phyloP scores from a whole-genome alignment of 73 alveolate genomes.

The Paramecium octaurelia region DNA sequence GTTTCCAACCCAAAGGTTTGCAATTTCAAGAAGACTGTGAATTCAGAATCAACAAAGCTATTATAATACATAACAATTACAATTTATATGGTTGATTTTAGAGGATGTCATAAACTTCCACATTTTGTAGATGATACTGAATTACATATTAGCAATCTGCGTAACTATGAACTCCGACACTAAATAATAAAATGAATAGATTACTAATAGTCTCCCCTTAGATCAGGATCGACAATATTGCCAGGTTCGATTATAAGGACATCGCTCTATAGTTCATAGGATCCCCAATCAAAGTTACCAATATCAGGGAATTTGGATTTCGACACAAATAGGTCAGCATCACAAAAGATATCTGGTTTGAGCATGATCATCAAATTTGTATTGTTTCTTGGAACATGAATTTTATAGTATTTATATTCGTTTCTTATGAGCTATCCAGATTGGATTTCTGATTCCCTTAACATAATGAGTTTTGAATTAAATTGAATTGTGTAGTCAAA shows the following conservation, averaged over 20 bases:
- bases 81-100: not conserved
- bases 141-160: not conserved
- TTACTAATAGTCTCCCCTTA: not conserved
- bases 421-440: not conserved
- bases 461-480: not conserved
- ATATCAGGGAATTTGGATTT: not conserved
- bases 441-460: not conserved
- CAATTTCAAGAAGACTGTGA: not conserved
- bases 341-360: not conserved
- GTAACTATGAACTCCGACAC: not conserved
- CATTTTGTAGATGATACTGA: not conserved
- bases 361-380: not conserved
- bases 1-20: not conserved
- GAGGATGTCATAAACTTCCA: not conserved
- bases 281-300: not conserved
- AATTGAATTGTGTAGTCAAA: not conserved
- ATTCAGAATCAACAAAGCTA: not conserved
- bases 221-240: not conserved
- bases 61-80: not conserved
- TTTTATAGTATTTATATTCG: not conserved
- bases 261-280: not conserved
- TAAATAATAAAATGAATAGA: not conserved
- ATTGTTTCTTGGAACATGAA: not conserved
- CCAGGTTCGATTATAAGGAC: not conserved
- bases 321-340: not conserved